Percentiles rank a stretch among this genome's conserved stretches.
Conservation (phyloP, 2,329 filamentous ascomycete genomes). For the Tolypocladium guangdongense region DNA sequence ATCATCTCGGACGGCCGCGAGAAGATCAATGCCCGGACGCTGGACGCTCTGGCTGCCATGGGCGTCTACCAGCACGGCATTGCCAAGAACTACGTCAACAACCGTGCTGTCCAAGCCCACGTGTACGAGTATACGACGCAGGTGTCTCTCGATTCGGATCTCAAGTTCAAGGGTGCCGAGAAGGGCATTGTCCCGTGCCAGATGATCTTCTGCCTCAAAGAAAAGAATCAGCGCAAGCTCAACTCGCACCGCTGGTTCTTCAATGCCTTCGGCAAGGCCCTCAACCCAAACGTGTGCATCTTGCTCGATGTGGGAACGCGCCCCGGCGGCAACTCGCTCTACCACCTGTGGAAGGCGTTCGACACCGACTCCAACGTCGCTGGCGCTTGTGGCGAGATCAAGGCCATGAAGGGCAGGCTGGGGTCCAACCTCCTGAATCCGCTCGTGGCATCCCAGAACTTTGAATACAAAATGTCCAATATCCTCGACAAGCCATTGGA, state of each 20-base stretch:
- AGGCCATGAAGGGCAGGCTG: slow-evolving; percentile 83
- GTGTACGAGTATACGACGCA: slow-evolving; percentile 99
- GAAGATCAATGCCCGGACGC: slow-evolving; percentile 79
- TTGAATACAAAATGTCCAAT: slow-evolving; percentile 99
- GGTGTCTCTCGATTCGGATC: slow-evolving; percentile 85
- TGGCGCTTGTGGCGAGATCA: slow-evolving; percentile 94
- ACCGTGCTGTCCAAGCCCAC: slow-evolving; percentile 88
- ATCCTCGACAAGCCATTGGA: slow-evolving; percentile 96
- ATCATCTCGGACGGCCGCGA: slow-evolving; percentile 90
- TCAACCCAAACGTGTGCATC: slow-evolving; percentile 95
- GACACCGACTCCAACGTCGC: slow-evolving; percentile 96
- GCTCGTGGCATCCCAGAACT: slow-evolving; percentile 92
- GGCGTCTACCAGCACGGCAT: slow-evolving; percentile 98
- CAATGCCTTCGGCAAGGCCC: slow-evolving; percentile 85
- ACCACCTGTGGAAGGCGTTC: slow-evolving; percentile 97
- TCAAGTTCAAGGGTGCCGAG: slow-evolving; percentile 98
- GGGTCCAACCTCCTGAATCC: slow-evolving; percentile 83
- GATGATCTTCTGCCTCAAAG: slow-evolving; percentile 97
- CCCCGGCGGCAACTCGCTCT: slow-evolving; percentile 80
- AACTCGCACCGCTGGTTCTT: slow-evolving; percentile 99
- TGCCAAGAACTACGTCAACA: slow-evolving; percentile 96
- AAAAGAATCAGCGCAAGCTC: slow-evolving; percentile 94
- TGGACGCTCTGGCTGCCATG: slow-evolving; percentile 92
- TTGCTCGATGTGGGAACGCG: slow-evolving; percentile 92
- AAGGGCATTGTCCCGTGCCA: slow-evolving; percentile 98